Conservation (phyloP, 352 stramenopile species). For the Elongisporangium undulatum region DNA sequence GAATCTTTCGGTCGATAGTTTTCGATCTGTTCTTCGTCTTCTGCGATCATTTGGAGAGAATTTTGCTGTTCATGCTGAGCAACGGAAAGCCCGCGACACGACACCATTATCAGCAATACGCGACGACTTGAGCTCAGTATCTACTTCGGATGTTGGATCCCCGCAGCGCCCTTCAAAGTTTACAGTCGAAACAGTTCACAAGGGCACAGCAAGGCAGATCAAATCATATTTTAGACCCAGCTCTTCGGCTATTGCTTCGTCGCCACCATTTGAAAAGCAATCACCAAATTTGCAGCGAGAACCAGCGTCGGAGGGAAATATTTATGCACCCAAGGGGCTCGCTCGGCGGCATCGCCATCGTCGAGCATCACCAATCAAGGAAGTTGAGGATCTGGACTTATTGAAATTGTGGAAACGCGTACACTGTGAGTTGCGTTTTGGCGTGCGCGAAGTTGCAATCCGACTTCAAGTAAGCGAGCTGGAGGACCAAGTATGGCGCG, state of each 20-base stretch:
- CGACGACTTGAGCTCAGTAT: background rate
- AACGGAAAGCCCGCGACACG: background rate
- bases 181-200: background rate
- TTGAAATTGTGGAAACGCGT: slow-evolving; percentile 78
- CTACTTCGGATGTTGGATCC: background rate
- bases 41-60: slow-evolving; percentile 71
- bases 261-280: background rate
- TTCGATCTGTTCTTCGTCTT: slow-evolving; percentile 50
- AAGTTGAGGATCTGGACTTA: slow-evolving; percentile 63
- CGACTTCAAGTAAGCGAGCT: slow-evolving; percentile 54
- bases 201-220: background rate
- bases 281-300: background rate
- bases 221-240: background rate
- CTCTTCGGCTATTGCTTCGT: background rate
- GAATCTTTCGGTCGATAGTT: slow-evolving; percentile 65
- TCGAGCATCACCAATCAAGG: slow-evolving; percentile 24
- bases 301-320: background rate
- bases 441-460: slow-evolving; percentile 42
- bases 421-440: slow-evolving; percentile 54
- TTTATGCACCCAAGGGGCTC: background rate
- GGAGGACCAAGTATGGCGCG: slow-evolving; percentile 12
- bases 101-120: background rate
- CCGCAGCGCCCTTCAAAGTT: background rate
- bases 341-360: background rate
- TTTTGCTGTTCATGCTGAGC: slow-evolving; percentile 39